Conservation (phyloP, 345 rosid genomes). For the Salix brachista region DNA sequence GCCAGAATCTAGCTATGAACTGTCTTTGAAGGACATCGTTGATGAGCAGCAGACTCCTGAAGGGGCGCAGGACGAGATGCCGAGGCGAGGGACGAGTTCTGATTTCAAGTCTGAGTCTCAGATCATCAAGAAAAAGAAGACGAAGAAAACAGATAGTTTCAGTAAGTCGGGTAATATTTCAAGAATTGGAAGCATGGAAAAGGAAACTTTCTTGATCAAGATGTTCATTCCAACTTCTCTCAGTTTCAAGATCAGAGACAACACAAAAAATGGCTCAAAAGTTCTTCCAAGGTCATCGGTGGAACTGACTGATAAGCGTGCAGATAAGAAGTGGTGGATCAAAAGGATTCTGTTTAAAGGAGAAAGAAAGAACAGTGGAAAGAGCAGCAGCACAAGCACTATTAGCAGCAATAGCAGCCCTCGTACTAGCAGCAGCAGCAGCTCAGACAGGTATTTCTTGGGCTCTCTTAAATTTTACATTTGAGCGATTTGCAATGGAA, state of each 20-base stretch:
- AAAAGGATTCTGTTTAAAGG: conserved; percentile 11
- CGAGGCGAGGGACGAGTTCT: background rate
- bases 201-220: conserved; percentile 45
- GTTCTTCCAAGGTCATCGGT: conserved; percentile 28
- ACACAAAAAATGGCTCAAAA: conserved; percentile 18
- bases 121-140: conserved; percentile 11
- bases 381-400: conserved; percentile 2
- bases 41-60: conserved; percentile 19
- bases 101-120: conserved; percentile 5
- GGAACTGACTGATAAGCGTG: conserved; percentile 15
- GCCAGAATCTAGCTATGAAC: conserved; percentile 51
- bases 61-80: background rate
- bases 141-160: conserved; percentile 8
- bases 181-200: conserved; percentile 39
- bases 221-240: conserved; percentile 36
- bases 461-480: background rate
- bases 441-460: conserved; percentile 31
- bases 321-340: conserved; percentile 14
- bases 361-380: conserved; percentile 4
- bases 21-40: conserved; percentile 54
- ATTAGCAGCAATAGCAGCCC: conserved; percentile 10
- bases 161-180: conserved; percentile 17
- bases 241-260: conserved; percentile 23
- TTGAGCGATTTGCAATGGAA: background rate
- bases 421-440: conserved; percentile 5